phyloP scores from a whole-genome alignment of 2,329 filamentous ascomycete species.

The Thielaviopsis musarum region DNA sequence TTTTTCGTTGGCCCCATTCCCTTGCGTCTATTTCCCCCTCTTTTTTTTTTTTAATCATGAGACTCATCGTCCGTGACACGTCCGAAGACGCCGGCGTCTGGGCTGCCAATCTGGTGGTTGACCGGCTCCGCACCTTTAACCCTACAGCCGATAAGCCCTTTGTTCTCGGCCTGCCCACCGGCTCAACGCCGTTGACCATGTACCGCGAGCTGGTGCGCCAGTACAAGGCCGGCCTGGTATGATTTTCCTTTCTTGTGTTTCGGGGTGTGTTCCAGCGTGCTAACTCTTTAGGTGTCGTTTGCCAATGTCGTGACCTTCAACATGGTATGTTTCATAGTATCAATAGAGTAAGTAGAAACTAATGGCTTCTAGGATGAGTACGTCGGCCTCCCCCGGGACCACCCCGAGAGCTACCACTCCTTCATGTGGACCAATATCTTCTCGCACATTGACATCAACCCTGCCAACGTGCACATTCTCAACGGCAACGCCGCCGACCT shows the following conservation, averaged over 20 bases:
- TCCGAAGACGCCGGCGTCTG: constrained; percentile 52
- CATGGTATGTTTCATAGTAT: constrained; percentile 63
- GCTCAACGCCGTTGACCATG: constrained; percentile 61
- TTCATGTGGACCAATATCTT: constrained; percentile 94
- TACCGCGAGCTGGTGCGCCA: constrained; percentile 60
- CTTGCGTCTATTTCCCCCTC: constrained; percentile 14
- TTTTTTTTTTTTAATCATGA: constrained; percentile 34
- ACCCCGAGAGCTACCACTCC: constrained; percentile 74
- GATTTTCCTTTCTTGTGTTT: constrained; percentile 14
- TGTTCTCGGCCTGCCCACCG: constrained; percentile 68
- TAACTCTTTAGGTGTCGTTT: constrained; percentile 51
- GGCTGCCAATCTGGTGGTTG: constrained; percentile 68
- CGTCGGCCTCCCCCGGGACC: constrained; percentile 64
- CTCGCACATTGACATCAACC: constrained; percentile 65
- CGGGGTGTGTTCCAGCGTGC: constrained; percentile 7
- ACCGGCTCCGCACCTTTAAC: constrained; percentile 61
- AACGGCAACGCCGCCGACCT: constrained; percentile 65
- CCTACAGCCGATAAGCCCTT: constrained; percentile 60
- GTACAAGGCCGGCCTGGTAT: constrained; percentile 47
- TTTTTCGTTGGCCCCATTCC: constrained; percentile 8
- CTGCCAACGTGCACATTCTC: constrained; percentile 69
- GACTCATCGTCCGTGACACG: constrained; percentile 68
- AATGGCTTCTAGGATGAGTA: constrained; percentile 52
- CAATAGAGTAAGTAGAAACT: neutral
- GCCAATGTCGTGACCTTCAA: constrained; percentile 84